These are phyloP conservation scores for Cutaneotrichosporon mucoides DNA, from an alignment of 1,284 basidiomycete species.

Conservation along the genomic window DNA sequence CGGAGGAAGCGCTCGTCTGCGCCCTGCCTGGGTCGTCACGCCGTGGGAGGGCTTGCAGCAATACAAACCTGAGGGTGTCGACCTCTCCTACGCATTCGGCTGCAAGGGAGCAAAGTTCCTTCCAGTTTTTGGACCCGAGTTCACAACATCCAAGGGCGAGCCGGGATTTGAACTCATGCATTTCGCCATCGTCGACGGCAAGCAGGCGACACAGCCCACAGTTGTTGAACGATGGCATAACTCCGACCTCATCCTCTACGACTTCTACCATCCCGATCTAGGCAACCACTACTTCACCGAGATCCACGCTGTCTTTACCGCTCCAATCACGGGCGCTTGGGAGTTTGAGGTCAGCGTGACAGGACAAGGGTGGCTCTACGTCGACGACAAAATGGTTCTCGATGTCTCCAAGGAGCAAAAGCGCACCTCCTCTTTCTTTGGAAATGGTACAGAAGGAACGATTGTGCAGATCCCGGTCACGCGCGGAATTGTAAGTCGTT, in stretches of 20 bases:
- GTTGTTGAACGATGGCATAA: background rate
- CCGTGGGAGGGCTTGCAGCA: slow-evolving; percentile 56
- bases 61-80: slow-evolving; percentile 42
- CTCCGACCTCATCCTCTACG: slow-evolving; percentile 26
- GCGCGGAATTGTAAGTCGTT: no score
- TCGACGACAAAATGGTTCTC: slow-evolving; percentile 60
- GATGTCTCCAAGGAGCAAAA: slow-evolving; percentile 59
- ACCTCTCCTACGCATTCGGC: slow-evolving; percentile 51
- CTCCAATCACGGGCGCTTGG: slow-evolving; percentile 25
- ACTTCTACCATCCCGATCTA: slow-evolving; percentile 24
- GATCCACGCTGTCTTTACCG: slow-evolving; percentile 22
- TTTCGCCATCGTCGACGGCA: slow-evolving; percentile 22
- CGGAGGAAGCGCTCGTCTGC: slow-evolving; percentile 56
- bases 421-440: slow-evolving; percentile 21
- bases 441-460: slow-evolving; percentile 28
- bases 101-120: slow-evolving; percentile 23
- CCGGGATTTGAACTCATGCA: slow-evolving; percentile 26
- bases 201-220: slow-evolving; percentile 8
- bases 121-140: slow-evolving; percentile 21
- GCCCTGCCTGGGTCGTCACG: slow-evolving; percentile 53
- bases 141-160: slow-evolving; percentile 23
- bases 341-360: slow-evolving; percentile 31
- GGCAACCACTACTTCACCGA: slow-evolving; percentile 22
- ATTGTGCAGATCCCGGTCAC: slow-evolving; percentile 13
- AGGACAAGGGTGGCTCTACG: slow-evolving; percentile 52